These are phyloP conservation scores for Suhomyces sp. DNA, from an alignment of 805 yeast species.

Conservation along the genomic window DNA sequence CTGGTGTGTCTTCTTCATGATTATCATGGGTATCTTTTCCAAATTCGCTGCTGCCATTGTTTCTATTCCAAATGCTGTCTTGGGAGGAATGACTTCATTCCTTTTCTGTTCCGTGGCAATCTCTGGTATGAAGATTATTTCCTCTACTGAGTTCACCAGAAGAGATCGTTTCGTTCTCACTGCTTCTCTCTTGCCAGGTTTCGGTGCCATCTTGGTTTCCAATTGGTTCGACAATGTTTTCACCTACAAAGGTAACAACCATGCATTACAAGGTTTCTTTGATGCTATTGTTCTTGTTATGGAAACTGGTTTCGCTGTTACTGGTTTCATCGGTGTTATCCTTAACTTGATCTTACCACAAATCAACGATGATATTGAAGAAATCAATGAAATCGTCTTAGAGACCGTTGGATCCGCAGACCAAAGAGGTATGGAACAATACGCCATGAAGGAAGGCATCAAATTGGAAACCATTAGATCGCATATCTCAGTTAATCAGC, in stretches of 20 bases:
- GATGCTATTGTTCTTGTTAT: slow-evolving; percentile 68
- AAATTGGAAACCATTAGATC: slow-evolving; percentile 24
- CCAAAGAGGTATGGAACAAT: slow-evolving; percentile 32
- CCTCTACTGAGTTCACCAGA: slow-evolving; percentile 62
- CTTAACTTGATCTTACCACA: slow-evolving; percentile 64
- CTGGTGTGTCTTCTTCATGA: slow-evolving; percentile 75
- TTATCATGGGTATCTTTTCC: slow-evolving; percentile 84
- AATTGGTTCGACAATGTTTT: slow-evolving; percentile 65
- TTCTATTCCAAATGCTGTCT: slow-evolving; percentile 67
- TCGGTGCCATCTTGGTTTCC: slow-evolving; percentile 65
- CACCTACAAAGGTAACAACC: slow-evolving; percentile 63
- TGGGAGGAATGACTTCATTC: slow-evolving; percentile 88
- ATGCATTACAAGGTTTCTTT: slow-evolving; percentile 56
- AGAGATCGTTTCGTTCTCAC: slow-evolving; percentile 74
- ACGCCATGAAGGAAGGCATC: slow-evolving; percentile 31
- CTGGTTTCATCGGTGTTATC: slow-evolving; percentile 63
- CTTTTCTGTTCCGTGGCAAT: slow-evolving; percentile 75
- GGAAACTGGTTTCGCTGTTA: slow-evolving; percentile 72
- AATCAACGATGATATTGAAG: slow-evolving; percentile 50
- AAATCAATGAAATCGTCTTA: slow-evolving; percentile 44
- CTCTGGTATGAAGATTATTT: slow-evolving; percentile 67
- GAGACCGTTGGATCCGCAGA: slow-evolving; percentile 44
- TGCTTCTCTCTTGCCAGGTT: slow-evolving; percentile 61
- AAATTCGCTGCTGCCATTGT: slow-evolving; percentile 54
- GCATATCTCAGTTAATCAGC: slow-evolving; percentile 5